Evolutionary conservation across 305 asterid genomes (phyloP).

Genomic region (Euphrasia arctica): DNA sequence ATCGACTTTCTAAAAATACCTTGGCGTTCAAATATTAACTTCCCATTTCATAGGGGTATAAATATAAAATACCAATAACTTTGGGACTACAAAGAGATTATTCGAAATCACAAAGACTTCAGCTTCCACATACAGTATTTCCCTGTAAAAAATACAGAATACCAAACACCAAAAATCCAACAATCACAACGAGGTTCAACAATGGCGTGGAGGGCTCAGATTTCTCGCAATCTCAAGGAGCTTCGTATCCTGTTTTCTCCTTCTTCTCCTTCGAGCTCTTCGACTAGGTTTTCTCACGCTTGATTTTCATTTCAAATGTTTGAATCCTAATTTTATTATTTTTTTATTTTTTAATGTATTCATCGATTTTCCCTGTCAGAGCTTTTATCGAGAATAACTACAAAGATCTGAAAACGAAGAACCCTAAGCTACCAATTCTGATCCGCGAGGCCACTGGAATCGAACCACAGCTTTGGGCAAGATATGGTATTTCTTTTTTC

Average conservation of each 20-base stretch:
- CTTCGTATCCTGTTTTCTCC: conserved; percentile 51
- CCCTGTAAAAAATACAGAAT: not conserved
- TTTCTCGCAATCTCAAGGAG: conserved; percentile 52
- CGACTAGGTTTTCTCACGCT: conserved; percentile 34
- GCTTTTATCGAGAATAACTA: conserved; percentile 52
- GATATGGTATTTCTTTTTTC: conserved; percentile 41
- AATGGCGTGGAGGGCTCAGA: conserved; percentile 66
- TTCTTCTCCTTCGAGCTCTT: conserved; percentile 42
- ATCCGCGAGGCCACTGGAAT: conserved; percentile 61
- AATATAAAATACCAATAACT: not conserved
- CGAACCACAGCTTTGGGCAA: conserved; percentile 69
- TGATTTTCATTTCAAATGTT: conserved; percentile 15
- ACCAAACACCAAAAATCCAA: not conserved
- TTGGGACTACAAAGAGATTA: not conserved
- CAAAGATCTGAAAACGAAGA: conserved; percentile 58
- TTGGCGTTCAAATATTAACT: no score
- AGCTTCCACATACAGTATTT: not conserved
- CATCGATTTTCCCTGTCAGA: conserved; percentile 25
- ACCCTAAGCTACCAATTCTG: conserved; percentile 58
- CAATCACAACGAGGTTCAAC: conserved; percentile 10
- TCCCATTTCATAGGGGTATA: not conserved
- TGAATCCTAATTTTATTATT: not conserved
- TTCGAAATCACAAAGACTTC: not conserved
- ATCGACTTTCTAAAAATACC: no score
- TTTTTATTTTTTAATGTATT: not conserved